These are phyloP conservation scores for Penicillium sp. DNA, from an alignment of 2,329 filamentous ascomycete genomes.

Conservation along the genomic window DNA sequence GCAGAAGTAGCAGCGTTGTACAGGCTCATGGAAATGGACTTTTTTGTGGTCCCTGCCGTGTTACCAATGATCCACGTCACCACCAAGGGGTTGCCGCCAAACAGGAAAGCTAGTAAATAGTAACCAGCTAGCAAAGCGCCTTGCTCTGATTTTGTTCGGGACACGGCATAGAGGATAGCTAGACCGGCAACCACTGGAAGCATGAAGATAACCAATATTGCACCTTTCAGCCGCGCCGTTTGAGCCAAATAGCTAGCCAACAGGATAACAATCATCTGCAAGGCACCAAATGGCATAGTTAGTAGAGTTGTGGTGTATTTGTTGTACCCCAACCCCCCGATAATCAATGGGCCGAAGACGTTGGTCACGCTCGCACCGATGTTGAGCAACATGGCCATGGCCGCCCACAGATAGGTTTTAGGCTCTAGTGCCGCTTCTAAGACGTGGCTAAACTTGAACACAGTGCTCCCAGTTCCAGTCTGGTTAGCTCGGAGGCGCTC, in stretches of 20 bases:
- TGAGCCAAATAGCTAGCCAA: slow-evolving; percentile 63
- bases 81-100: slow-evolving; percentile 67
- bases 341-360: slow-evolving; percentile 67
- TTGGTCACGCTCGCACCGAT: slow-evolving; percentile 67
- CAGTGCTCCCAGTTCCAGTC: slow-evolving; percentile 50
- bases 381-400: slow-evolving; percentile 65
- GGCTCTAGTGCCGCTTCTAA: slow-evolving; percentile 48
- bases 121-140: slow-evolving; percentile 62
- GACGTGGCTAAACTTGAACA: slow-evolving; percentile 53
- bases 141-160: slow-evolving; percentile 47
- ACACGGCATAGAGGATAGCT: slow-evolving; percentile 59
- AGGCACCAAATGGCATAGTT: slow-evolving; percentile 69
- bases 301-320: slow-evolving; percentile 63
- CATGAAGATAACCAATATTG: slow-evolving; percentile 58
- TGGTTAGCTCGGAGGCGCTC: slow-evolving; percentile 57
- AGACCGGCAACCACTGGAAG: slow-evolving; percentile 65
- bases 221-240: slow-evolving; percentile 61
- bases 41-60: slow-evolving; percentile 70
- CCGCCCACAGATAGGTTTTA: slow-evolving; percentile 63
- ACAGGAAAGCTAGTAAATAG: slow-evolving; percentile 69
- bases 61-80: slow-evolving; percentile 73
- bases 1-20: slow-evolving; percentile 66
- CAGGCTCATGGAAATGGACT: slow-evolving; percentile 65
- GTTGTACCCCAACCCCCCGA: slow-evolving; percentile 64
- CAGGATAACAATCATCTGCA: slow-evolving; percentile 65